Base-by-base conservation (phyloP, 805 yeast genomes). In the Sungouiella thailandica region DNA sequence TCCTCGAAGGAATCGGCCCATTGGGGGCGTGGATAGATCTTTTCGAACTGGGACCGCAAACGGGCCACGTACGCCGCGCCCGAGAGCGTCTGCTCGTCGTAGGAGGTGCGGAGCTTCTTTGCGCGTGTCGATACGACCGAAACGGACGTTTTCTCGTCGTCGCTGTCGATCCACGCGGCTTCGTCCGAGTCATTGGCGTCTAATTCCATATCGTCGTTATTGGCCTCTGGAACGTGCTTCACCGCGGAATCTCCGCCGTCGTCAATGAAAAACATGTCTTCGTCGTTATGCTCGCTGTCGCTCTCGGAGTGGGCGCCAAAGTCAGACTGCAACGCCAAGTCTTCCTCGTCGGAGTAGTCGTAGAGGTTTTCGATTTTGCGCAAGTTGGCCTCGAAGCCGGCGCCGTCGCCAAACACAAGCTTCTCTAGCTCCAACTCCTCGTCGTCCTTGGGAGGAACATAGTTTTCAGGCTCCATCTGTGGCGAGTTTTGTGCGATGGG, bases 321-420 rank as follows among this genome's bases (percentile, higher is more conserved):
- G 20, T 26, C 35, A 5, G 12, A 18, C 11, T 23, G 19, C 15
- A 20, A 29, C 13, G 17, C 28, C 4, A 17, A 31, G 2, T 30
- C 40, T 23, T 60, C 68, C n/a, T n/a, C n/a, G 12, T 68, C 74
- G 7, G 67, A 63, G 41, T 63, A 62, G 23, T 68, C 70, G 46
- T 65, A 74, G 25, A 79, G 62, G 41, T 79, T 70, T 44, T 80
- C 86, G 32, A 78, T 62, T 37, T 72, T 70, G 36, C 71, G 77
- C 51, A 86, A 65, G 39, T 79, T 82, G 20, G 58, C 52, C 49
- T 79, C 84, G 61, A 83, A 82, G 19, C 90, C 83, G 35, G 77
- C 83, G 3, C 70, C 47, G 54, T 93, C 97, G 11, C 98, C 97
- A 60, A 93, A 89, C 4, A 93, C 95, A 10, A 86, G 68, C 55